Evolutionary conservation across 208 protist species (phyloP).

Genomic region (Trypanosoma mega): DNA sequence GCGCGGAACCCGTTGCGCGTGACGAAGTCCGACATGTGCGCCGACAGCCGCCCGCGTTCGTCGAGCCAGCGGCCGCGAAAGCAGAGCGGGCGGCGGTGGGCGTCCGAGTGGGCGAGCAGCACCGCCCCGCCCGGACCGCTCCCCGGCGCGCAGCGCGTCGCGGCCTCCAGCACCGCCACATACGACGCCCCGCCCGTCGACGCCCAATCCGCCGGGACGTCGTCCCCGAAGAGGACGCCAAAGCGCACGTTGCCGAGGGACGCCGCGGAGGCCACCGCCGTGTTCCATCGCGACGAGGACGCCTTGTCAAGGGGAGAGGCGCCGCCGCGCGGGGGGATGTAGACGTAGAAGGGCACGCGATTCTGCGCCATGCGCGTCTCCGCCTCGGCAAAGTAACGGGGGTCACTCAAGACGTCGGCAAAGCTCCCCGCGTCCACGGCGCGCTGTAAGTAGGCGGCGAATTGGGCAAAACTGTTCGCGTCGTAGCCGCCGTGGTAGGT

Average conservation of each 20-base stretch:
- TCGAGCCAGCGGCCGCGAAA: slow-evolving; percentile 62
- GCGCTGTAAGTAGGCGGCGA: slow-evolving; percentile 54
- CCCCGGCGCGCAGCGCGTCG: slow-evolving; percentile 38
- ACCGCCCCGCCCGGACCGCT: slow-evolving; percentile 63
- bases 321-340: slow-evolving; percentile 32
- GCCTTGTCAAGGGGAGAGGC: slow-evolving; percentile 15
- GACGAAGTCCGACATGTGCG: slow-evolving; percentile 47
- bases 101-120: slow-evolving; percentile 60
- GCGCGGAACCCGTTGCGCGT: slow-evolving; percentile 63
- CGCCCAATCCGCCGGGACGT: slow-evolving; percentile 34
- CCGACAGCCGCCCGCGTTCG: slow-evolving; percentile 28
- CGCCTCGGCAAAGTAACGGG: slow-evolving; percentile 34
- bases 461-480: slow-evolving; percentile 51
- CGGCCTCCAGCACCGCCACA: slow-evolving; percentile 40
- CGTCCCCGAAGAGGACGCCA: slow-evolving; percentile 57
- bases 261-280: slow-evolving; percentile 50
- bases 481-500: slow-evolving; percentile 57
- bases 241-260: slow-evolving; percentile 75
- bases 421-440: slow-evolving; percentile 48
- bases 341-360: slow-evolving; percentile 79
- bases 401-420: slow-evolving; percentile 58
- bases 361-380: slow-evolving; percentile 24
- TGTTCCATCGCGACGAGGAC: slow-evolving; percentile 46
- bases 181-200: slow-evolving; percentile 32
- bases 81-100: slow-evolving; percentile 63